Conservation (phyloP, 257 asterid genomes). For the Leptodermis oblonga region DNA sequence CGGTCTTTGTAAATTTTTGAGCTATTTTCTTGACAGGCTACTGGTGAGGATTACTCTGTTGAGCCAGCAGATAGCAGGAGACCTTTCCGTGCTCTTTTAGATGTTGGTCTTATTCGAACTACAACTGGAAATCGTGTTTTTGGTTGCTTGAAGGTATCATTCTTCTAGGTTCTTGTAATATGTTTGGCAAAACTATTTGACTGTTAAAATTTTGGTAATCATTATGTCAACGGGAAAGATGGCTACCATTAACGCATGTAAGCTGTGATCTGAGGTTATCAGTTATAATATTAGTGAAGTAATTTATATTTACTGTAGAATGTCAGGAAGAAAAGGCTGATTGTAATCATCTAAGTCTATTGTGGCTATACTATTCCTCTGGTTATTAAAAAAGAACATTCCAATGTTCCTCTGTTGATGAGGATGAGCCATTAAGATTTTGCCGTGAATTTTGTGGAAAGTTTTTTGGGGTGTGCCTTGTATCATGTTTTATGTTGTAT, state of each 20-base stretch:
- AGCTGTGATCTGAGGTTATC: no score
- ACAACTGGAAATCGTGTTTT: constrained; percentile 74
- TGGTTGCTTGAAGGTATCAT: constrained; percentile 64
- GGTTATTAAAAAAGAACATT: not conserved
- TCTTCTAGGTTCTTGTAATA: not conserved
- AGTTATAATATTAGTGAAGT: not conserved
- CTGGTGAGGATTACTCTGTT: constrained; percentile 75
- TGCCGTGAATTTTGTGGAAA: not conserved
- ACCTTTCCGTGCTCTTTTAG: constrained; percentile 69
- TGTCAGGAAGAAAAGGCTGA: no score
- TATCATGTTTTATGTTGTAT: not conserved
- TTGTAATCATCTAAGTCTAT: not conserved
- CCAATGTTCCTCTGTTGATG: not conserved
- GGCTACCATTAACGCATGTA: not conserved
- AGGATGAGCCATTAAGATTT: not conserved
- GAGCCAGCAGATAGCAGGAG: constrained; percentile 65
- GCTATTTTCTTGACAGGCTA: constrained; percentile 34
- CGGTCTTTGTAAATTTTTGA: not conserved
- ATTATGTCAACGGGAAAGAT: not conserved
- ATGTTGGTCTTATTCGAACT: constrained; percentile 59
- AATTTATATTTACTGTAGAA: not conserved
- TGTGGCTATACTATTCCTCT: not conserved
- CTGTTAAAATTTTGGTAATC: not conserved
- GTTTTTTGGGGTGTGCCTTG: not conserved
- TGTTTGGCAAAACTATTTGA: not conserved